phyloP scores from a whole-genome alignment of 2,329 filamentous ascomycete species.

The Podosphaera leucotricha region DNA sequence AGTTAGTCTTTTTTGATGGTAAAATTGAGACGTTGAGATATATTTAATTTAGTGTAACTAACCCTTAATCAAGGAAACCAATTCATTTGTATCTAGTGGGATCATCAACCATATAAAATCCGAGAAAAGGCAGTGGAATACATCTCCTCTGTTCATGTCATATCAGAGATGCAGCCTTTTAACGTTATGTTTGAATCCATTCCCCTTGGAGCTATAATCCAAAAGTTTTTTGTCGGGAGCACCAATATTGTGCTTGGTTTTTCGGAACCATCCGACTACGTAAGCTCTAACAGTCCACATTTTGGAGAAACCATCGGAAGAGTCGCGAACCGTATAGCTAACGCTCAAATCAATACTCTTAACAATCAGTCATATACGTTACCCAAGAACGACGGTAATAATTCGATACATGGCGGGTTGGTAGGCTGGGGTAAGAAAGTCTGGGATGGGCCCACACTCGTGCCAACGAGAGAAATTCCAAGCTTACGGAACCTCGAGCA shows the following conservation, averaged over 20 bases:
- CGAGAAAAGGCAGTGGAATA: too few relatives aligned
- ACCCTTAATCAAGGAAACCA: too few relatives aligned
- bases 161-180: not conserved
- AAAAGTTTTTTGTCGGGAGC: constrained; percentile 22
- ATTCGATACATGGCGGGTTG: constrained; percentile 50
- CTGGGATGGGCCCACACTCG: constrained; percentile 46
- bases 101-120: too few relatives aligned
- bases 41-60: too few relatives aligned
- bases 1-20: too few relatives aligned
- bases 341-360: constrained; percentile 44
- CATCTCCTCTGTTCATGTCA: too few relatives aligned
- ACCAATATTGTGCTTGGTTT: constrained; percentile 81
- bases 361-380: constrained; percentile 51
- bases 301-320: constrained; percentile 90
- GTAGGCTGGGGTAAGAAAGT: constrained; percentile 62
- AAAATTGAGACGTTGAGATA: too few relatives aligned
- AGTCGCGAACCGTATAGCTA: constrained; percentile 56
- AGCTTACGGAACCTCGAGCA: constrained; percentile 30
- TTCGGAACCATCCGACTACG: constrained; percentile 50
- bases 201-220: constrained; percentile 1
- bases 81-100: too few relatives aligned
- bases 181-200: not conserved
- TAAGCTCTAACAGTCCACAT: constrained; percentile 48
- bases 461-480: constrained; percentile 27
- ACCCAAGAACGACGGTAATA: constrained; percentile 51